Evolutionary conservation across 108 stramenopile genomes (phyloP), one percentile per base, ranked within the genome.

Genomic region (Fragilaria crotonensis): DNA sequence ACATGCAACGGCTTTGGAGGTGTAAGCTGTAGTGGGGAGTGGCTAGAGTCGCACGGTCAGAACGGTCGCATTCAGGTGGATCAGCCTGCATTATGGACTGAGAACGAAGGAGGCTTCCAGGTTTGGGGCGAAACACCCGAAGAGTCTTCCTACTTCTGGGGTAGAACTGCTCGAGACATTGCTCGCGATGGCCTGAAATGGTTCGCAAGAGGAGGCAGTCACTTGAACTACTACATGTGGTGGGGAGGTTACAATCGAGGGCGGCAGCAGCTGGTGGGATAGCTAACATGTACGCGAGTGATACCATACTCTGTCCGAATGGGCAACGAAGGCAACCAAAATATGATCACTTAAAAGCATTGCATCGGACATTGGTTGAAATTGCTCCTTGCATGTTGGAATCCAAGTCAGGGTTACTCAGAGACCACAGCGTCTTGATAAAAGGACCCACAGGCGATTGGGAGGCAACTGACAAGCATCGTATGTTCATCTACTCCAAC

Each of bases 201-300:
- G 85, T 75, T 87, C 64, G 73, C 79, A 21, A 58, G 77, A 25
- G 85, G 85, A 7, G 85, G 85, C 3, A 59, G 68, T 19, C 78
- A 79, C 65, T 31, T 81, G 26, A 80, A 86, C 54, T 77, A 79
- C 45, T 81, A 81, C 65, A 81, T 81, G 80, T 76, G 60, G 49
- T 76, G 57, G 33, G 84, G 84, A 44, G 74, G 72, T 3, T 73
- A 75, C 63, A 78, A 71, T 55, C 59, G 68, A 46, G 71, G 71
- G 9, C 63, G 48, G 33, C 29, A 25, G 74, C 67, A 11, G 84
- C 75, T 29, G 78, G 77, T 20, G 77, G 77, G 2, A 85, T 85
- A 45, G 70, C 54, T 4, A 78, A 75, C 27, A 44, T 36, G 46
- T 85, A 85, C 57, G 80, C 73, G 17, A 57, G 48, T 47, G 84